phyloP scores from a whole-genome alignment of 306 rosid genomes.

The Abrus precatorius region DNA sequence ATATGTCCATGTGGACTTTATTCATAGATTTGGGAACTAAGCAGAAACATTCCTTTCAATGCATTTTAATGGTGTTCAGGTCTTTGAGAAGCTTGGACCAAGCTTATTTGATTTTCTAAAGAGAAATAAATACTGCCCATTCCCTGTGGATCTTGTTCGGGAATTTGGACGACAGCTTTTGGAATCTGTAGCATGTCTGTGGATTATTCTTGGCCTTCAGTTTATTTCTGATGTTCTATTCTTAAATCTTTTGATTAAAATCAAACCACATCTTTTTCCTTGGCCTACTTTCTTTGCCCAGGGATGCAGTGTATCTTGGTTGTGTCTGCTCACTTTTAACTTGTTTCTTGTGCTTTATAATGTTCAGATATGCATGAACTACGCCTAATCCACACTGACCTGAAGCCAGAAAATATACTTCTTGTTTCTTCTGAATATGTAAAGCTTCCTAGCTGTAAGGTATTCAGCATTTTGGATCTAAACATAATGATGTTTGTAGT shows the following conservation, averaged over 20 bases:
- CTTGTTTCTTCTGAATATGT: slow-evolving; percentile 92
- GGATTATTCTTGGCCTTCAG: slow-evolving; percentile 74
- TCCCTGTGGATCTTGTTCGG: slow-evolving; percentile 99
- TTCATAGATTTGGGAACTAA: slow-evolving; percentile 70
- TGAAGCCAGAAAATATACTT: slow-evolving; percentile 99
- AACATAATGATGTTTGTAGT: slow-evolving; percentile 46
- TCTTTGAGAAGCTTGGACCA: slow-evolving; percentile 99
- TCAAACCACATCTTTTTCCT: slow-evolving; percentile 53
- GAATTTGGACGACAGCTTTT: slow-evolving; percentile 99
- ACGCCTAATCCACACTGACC: slow-evolving; percentile 88
- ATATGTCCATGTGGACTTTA: slow-evolving; percentile 57
- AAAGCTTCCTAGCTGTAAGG: slow-evolving; percentile 90
- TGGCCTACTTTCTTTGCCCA: slow-evolving; percentile 56
- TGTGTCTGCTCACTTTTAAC: slow-evolving; percentile 48
- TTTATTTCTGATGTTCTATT: slow-evolving; percentile 58
- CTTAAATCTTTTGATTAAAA: slow-evolving; percentile 47
- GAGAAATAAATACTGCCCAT: slow-evolving; percentile 98
- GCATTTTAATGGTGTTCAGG: slow-evolving; percentile 95
- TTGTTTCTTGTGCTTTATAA: slow-evolving; percentile 55
- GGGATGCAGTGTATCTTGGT: slow-evolving; percentile 54
- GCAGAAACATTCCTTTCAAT: slow-evolving; percentile 76
- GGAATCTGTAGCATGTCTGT: slow-evolving; percentile 99
- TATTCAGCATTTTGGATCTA: slow-evolving; percentile 57
- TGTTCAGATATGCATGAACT: slow-evolving; percentile 94
- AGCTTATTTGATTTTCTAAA: slow-evolving; percentile 99